A percentile compares a stretch with the other conserved stretches of the same genome.
phyloP scores from a whole-genome alignment of 208 protist genomes.

The Histomonas meleagridis region DNA sequence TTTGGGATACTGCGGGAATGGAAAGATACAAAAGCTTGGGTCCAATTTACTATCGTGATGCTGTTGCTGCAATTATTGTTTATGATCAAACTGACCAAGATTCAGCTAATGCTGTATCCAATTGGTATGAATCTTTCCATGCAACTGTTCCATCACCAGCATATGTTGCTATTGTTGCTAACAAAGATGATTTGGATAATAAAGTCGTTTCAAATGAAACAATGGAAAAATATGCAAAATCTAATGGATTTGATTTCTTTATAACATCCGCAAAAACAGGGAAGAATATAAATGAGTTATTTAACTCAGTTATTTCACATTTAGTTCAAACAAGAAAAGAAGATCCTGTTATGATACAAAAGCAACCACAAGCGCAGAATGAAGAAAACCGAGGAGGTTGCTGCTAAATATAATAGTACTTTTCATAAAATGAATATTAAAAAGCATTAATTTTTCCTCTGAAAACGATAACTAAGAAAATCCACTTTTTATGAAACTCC shows the following conservation, averaged over 20 bases:
- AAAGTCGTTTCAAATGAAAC: not conserved
- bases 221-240: not conserved
- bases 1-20: slow-evolving; percentile 35
- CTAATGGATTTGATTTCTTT: not conserved
- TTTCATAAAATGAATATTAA: too few species aligned
- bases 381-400: too few species aligned
- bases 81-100: slow-evolving; percentile 28
- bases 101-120: not conserved
- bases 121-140: not conserved
- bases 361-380: too few species aligned
- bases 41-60: slow-evolving; percentile 37
- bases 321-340: not conserved
- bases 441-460: too few species aligned
- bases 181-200: slow-evolving; percentile 22
- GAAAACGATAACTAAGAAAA: too few species aligned
- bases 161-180: not conserved
- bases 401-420: too few species aligned
- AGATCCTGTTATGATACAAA: too few species aligned
- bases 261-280: not conserved
- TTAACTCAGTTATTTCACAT: not conserved
- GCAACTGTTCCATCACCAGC: not conserved
- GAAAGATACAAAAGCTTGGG: slow-evolving; percentile 22
- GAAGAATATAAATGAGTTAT: not conserved
- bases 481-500: too few species aligned
- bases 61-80: slow-evolving; percentile 21